Conservation (phyloP, 139 green algal genomes). For the Coelastrella sp. region DNA sequence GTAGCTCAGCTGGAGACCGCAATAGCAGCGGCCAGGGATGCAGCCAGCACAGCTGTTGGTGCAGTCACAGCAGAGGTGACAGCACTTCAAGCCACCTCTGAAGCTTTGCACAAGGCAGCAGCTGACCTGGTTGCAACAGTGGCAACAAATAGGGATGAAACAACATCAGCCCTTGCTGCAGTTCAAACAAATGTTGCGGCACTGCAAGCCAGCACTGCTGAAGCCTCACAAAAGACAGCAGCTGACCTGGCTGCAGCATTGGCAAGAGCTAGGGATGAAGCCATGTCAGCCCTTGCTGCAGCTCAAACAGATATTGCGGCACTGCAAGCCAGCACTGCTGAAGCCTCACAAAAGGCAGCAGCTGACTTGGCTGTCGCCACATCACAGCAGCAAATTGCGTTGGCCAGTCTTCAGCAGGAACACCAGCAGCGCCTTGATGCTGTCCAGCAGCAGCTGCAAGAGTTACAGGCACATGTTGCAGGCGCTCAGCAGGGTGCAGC, state of each 20-base stretch:
- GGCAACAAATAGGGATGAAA: background rate
- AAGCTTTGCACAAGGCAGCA: constrained; percentile 24
- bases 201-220: background rate
- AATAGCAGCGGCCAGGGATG: background rate
- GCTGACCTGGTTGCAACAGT: background rate
- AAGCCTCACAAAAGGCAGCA: background rate
- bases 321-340: background rate
- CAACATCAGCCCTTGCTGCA: background rate
- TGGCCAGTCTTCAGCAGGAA: no score
- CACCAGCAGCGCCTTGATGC: no score
- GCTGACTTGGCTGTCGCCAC: background rate
- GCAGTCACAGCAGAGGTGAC: background rate
- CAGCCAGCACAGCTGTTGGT: constrained; percentile 1
- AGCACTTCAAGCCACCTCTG: no score
- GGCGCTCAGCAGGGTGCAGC: background rate
- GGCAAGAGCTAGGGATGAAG: background rate
- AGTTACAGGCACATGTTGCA: no score
- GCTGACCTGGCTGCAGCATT: background rate
- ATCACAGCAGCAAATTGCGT: no score
- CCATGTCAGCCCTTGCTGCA: background rate
- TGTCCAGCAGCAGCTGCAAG: no score
- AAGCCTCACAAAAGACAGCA: background rate
- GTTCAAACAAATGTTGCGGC: no score
- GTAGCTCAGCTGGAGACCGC: background rate
- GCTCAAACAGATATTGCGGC: background rate